Base-by-base conservation (phyloP, 2,329 filamentous ascomycete genomes). In the Colletotrichum sp. region DNA sequence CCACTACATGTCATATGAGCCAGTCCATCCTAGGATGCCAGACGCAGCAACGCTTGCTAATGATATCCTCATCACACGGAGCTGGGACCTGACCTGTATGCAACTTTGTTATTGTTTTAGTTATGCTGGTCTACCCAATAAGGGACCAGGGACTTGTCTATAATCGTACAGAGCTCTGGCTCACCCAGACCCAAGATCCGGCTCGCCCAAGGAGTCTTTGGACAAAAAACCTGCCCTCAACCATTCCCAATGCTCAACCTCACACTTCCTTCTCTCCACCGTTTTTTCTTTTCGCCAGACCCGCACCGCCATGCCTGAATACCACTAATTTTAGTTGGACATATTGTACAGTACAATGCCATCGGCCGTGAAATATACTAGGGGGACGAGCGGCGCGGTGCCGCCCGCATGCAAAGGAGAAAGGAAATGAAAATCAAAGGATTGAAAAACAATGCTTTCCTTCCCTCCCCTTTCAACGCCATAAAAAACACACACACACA, bases 331-430 rank as follows among this genome's bases (percentile, higher is more conserved):
- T 73, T 72, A 68, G 57, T 36, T 66, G 55, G 36, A 55, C 57
- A 73, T 67, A 39, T 65, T 59, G 65, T 75, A 75, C 69, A 75
- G n/a, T 48, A 48, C 43, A 75, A 73, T 73, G 73, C 73, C 43
- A 15, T 67, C 63, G 73, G 43, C 70, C 69, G 73, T 73, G 34
- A 75, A 69, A 61, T 48, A 61, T 30, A 66, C 43, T 67, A 57
- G 18, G 43, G 55, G 16, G 69, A 73, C 73, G 64, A 72, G 70
- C 69, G 57, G 70, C 70, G 26, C 39, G 48, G 18, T 57, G 73
- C 73, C 64, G 43, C 64, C 57, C 69, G 73, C 43, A 75, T 75
- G 69, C 73, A 64, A 60, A 55, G 26, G 43, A 72, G 36, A 52
- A 34, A 72, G 57, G 21, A 52, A 71, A 32, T 43, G 61, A 68